Evolutionary conservation across 805 yeast genomes (phyloP).

Genomic region (Helenozyma baotianmanensis): DNA sequence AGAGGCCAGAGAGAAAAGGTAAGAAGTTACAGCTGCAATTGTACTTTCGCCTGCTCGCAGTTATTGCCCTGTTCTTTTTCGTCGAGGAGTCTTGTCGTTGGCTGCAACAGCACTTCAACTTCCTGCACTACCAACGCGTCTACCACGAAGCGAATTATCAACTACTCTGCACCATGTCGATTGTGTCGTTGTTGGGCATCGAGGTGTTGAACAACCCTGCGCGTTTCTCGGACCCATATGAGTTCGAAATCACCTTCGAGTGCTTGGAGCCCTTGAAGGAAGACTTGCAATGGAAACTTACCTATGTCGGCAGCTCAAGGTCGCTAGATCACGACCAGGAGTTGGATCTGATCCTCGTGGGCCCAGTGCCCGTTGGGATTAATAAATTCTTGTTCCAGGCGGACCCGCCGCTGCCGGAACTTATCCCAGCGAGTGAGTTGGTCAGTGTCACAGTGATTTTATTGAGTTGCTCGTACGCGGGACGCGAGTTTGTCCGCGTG

Average conservation of each 20-base stretch:
- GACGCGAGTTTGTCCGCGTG: slow-evolving; percentile 91
- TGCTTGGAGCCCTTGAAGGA: slow-evolving; percentile 88
- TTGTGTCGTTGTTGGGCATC: slow-evolving; percentile 86
- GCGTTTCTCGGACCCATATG: slow-evolving; percentile 85
- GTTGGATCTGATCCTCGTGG: slow-evolving; percentile 91
- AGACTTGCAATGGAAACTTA: slow-evolving; percentile 95
- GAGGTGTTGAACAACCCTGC: slow-evolving; percentile 95
- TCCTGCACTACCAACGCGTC: too few species aligned
- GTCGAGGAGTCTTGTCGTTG: too few species aligned
- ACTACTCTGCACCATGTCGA: slow-evolving; percentile 57
- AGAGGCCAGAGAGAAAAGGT: too few species aligned
- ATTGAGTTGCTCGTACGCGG: slow-evolving; percentile 88
- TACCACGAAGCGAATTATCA: neutral
- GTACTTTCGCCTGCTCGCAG: too few species aligned
- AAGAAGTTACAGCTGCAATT: too few species aligned
- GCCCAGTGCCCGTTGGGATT: slow-evolving; percentile 97
- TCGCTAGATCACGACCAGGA: slow-evolving; percentile 96
- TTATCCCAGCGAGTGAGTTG: slow-evolving; percentile 92
- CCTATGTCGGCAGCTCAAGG: slow-evolving; percentile 94
- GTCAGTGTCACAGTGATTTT: slow-evolving; percentile 94
- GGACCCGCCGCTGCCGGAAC: slow-evolving; percentile 94
- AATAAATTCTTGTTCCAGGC: slow-evolving; percentile 91
- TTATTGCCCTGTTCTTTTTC: too few species aligned
- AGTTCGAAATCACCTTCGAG: slow-evolving; percentile 95
- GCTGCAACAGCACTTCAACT: too few species aligned